Evolutionary conservation across 257 asterid genomes (phyloP), one percentile per base, ranked within the genome.

Genomic region (Plantago major): DNA sequence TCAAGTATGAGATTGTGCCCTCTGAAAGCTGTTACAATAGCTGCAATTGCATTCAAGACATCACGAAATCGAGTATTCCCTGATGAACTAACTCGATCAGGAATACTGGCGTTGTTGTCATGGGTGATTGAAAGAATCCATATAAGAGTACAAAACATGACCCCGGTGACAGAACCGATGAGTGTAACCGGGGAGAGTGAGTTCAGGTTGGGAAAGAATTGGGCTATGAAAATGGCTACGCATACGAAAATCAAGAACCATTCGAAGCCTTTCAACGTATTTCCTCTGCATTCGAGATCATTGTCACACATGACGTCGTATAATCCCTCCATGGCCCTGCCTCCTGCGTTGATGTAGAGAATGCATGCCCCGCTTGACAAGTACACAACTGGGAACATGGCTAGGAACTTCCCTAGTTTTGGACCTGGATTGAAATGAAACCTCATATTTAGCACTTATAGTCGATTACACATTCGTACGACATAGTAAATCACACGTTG

Each of bases 1-100:
- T 84, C 97, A 5, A 87, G 75, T 30, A 90, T 79, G 1, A 90
- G 70, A 67, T 90, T 90, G 60, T 90, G 97, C 9, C 97, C 97
- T 70, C 89, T 72, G 51, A 88, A 88, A 60, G 83, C 73, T 53
- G 79, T 71, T 16, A 79, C 76, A 15, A 81, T 71, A 50, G 81
- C 46, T 53, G 80, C 87, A 11, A 83, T 30, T 3, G 78, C 87
- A 64, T 75, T 80, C 28, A 85, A 42, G n/a, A 77, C 76, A 17
- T 66, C 44, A 4, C 86, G 81, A 33, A 76, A 42, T 51, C 65
- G 52, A 46, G 69, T 46, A 4, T 46, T n/a, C 2, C 48, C 6
- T 59, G 67, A 2, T 2, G 49, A 55, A 3, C 64, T 14, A 0
- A 47, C 11, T 0, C 30, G 67, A 33, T 67, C 19, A 1, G 55